Conservation (phyloP, 75 land plant species). For the Cunninghamia lanceolata region DNA sequence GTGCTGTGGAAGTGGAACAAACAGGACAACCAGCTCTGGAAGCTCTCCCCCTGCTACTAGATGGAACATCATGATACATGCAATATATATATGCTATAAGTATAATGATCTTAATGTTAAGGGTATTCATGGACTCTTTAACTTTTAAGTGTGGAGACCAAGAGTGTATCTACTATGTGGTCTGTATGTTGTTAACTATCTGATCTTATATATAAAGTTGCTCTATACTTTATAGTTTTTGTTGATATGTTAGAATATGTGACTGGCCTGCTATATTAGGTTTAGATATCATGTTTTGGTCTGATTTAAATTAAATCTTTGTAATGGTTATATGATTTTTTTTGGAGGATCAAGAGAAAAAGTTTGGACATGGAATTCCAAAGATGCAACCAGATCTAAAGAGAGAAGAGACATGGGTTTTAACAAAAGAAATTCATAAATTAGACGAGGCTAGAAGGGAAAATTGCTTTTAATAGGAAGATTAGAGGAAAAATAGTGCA, state of each 20-base stretch:
- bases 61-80: neutral
- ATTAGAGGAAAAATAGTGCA: too few species aligned
- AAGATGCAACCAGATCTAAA: too few species aligned
- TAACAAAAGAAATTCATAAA: too few species aligned
- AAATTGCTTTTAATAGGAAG: too few species aligned
- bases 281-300: neutral
- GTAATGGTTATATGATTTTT: too few species aligned
- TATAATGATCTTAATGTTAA: neutral
- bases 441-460: too few species aligned
- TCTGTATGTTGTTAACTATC: neutral
- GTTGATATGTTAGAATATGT: neutral
- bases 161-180: neutral
- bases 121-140: neutral
- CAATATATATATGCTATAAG: neutral
- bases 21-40: slow-evolving; percentile 34
- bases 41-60: slow-evolving; percentile 32
- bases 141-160: neutral
- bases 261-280: neutral
- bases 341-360: too few species aligned
- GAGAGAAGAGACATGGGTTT: too few species aligned
- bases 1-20: slow-evolving; percentile 33
- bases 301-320: too few species aligned
- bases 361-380: too few species aligned
- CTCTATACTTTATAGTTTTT: neutral
- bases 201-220: neutral